Base-by-base conservation (phyloP, 2,329 filamentous ascomycete genomes). In the Dactylonectria macrodidyma region DNA sequence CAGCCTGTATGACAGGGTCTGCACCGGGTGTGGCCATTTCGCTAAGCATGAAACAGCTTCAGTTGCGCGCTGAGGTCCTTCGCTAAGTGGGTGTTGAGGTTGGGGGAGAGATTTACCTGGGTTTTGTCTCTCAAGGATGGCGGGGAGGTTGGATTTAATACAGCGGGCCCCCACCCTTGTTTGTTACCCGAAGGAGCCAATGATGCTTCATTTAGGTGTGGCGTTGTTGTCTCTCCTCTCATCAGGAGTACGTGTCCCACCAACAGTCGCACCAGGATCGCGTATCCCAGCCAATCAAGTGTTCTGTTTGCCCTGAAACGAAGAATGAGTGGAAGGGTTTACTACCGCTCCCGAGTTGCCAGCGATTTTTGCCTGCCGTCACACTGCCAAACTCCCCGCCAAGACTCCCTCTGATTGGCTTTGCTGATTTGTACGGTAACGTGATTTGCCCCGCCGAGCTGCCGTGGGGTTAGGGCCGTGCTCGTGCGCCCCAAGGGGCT, bases 201-300 rank as follows among this genome's bases (percentile, higher is more conserved):
- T 48, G 46, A 48, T 48, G 46, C 46, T 48, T 51, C 19, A 26
- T 51, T 51, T 26, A 51, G 47, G 47, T 51, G 47, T 48, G 46
- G 46, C 46, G 46, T 48, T 48, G 47, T 51, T 51, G 47, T 51
- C 47, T 26, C 47, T 51, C 22, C 47, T 51, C 47, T 51, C 47
- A 51, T 51, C 47, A 10, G 47, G 47, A 24, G 47, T 19, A 51
- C 30, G 19, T 51, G 47, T 19, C 24, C 26, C 47, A 48, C 47
- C 47, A 51, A 51, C 47, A 50, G 47, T 50, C 47, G 26, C 47
- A 24, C 44, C 41, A 44, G 41, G 12, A 44, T 44, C 41, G 41
- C 41, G 41, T 44, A 44, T n/a, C 41, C 41, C 41, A 44, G 41
- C 41, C n/a, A 44, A 30, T 30, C 26, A 30, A 30, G 26, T 30